Base-by-base conservation (phyloP, 2,329 filamentous ascomycete species). In the Xylaria sp. region DNA sequence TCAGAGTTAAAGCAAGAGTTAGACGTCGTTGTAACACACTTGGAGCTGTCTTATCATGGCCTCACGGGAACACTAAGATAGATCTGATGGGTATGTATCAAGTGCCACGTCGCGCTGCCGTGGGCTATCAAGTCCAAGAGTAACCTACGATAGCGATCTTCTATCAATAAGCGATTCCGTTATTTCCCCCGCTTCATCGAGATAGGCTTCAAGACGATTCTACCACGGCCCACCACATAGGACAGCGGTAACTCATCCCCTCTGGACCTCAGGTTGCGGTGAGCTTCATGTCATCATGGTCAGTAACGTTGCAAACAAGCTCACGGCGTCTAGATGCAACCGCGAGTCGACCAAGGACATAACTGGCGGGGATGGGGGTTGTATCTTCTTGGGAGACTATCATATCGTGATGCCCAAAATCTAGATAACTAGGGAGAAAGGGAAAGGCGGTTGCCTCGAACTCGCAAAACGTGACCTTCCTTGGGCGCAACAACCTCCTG, bases 291-390 rank as follows among this genome's bases (percentile, higher is more conserved):
- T 8, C 59, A 55, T 62, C 58, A 10, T 18, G 67, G 23, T 36
- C 49, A 48, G 70, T 71, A 72, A 72, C 70, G 65, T 72, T 72
- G 70, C 70, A 72, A 72, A 51, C 13, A 66, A 48, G 54, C 56
- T 28, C 61, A 52, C 51, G 62, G 59, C 64, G 49, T 43, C 46
- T 54, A 2, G 46, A 72, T 72, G 70, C 68, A 68, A 72, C 70
- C 57, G 49, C 49, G 63, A 56, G 8, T 48, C 49, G 52, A 55
- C 55, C 49, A 31, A 58, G 28, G 20, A 48, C 49, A 57, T 58
- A 46, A 31, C 57, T 57, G 23, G 33, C 33, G 33, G 33, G 33
- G 33, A 10, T 8, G 10, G 33, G 33, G 56, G 48, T 20, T 33
- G 28, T 57, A 33, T 51, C 28, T 49, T 25, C 23, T 46, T 20